These are phyloP conservation scores for Clarireedia sp. DNA, from an alignment of 2,329 filamentous ascomycete genomes.

Conservation along the genomic window DNA sequence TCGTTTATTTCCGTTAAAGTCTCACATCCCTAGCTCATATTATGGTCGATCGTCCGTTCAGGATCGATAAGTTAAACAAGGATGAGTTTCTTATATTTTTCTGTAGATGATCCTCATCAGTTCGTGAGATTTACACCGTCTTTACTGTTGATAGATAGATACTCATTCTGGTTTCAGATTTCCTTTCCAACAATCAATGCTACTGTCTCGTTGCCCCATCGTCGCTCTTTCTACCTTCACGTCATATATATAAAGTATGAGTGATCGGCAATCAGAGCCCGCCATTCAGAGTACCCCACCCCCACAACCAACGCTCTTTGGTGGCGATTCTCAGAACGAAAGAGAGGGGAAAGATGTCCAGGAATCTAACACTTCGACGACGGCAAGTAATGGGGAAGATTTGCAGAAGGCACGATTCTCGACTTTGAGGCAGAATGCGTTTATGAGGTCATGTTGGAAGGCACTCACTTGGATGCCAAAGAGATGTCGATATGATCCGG, in stretches of 20 bases:
- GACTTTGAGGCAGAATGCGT: conserved; percentile 13
- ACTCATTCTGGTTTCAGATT: too few species aligned
- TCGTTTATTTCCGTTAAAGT: too few species aligned
- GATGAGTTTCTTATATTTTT: too few species aligned
- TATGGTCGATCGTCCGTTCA: too few species aligned
- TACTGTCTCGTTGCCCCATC: not conserved
- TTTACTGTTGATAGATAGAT: too few species aligned
- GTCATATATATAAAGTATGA: not conserved
- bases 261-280: not conserved
- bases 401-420: conserved; percentile 9
- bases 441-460: conserved; percentile 13
- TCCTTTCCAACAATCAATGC: not conserved
- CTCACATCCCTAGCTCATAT: too few species aligned
- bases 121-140: too few species aligned
- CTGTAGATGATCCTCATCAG: too few species aligned
- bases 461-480: conserved; percentile 52
- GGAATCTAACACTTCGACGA: conserved; percentile 10
- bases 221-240: not conserved
- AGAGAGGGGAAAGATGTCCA: not conserved
- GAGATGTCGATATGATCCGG: conserved; percentile 59
- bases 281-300: not conserved
- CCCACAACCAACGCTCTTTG: too few species aligned
- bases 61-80: too few species aligned
- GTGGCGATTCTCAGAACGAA: not conserved
- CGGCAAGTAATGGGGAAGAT: conserved; percentile 8